Evolutionary conservation across 495 filamentous ascomycete genomes (phyloP).

Genomic region (Xylaria intraflava): DNA sequence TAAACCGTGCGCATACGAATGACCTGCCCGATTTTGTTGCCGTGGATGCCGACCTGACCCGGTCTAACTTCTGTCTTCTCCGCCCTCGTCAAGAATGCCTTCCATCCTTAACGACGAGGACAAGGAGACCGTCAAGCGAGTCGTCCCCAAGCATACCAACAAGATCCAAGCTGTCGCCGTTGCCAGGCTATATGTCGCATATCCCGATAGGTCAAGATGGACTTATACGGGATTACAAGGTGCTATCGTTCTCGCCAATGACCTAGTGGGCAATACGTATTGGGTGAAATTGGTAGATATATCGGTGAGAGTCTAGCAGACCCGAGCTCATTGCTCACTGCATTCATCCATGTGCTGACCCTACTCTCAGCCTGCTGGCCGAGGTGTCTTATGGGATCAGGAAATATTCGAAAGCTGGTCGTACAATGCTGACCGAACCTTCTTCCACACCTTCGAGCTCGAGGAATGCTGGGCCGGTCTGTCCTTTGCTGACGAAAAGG

Average conservation of each 20-base stretch:
- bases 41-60: constrained; percentile 9
- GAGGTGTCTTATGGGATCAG: constrained; percentile 96
- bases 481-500: constrained; percentile 92
- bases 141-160: constrained; percentile 84
- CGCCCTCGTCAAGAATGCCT: constrained; percentile 55
- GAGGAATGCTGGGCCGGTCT: constrained; percentile 84
- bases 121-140: constrained; percentile 86
- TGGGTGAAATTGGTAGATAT: constrained; percentile 98
- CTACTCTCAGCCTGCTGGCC: constrained; percentile 56
- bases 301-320: constrained; percentile 56
- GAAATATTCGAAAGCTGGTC: constrained; percentile 91
- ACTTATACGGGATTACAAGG: constrained; percentile 91
- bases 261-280: constrained; percentile 87
- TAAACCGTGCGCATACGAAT: constrained; percentile 13
- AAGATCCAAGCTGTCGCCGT: constrained; percentile 93
- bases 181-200: constrained; percentile 87
- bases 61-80: constrained; percentile 7
- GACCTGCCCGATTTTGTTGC: constrained; percentile 3
- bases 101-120: constrained; percentile 85
- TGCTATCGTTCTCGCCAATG: constrained; percentile 87
- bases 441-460: constrained; percentile 95
- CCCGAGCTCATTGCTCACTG: too few species aligned
- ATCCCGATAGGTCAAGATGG: constrained; percentile 84
- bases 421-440: constrained; percentile 93
- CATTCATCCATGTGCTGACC: constrained; percentile 1